Evolutionary conservation across 805 yeast species (phyloP).

Genomic region (Yamadazyma sp.): DNA sequence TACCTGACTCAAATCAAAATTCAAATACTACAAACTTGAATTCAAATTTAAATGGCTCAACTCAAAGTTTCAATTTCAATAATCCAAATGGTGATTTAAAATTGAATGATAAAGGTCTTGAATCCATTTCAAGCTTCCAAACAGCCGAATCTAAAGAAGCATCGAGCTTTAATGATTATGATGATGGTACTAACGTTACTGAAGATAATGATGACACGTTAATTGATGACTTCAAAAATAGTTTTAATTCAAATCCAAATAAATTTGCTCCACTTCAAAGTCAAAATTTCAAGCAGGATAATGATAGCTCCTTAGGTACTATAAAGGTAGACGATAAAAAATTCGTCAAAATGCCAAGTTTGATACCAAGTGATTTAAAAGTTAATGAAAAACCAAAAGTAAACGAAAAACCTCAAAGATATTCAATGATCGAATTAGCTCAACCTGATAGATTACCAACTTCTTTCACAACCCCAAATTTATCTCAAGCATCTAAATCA

Average conservation of each 20-base stretch:
- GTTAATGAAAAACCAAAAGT: background rate
- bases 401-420: constrained; percentile 2
- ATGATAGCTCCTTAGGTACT: background rate
- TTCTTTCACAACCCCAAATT: constrained; percentile 1
- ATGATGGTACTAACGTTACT: constrained; percentile 5
- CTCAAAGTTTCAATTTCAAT: background rate
- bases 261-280: no score
- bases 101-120: no score
- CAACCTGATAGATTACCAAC: background rate
- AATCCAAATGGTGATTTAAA: no score
- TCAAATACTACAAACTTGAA: background rate
- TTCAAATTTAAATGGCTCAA: background rate
- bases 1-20: no score
- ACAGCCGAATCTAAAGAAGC: constrained; percentile 9
- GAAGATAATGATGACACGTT: constrained; percentile 25
- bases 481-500: background rate
- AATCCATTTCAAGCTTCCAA: constrained; percentile 10
- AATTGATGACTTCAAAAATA: constrained; percentile 15
- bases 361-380: constrained; percentile 11
- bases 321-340: no score
- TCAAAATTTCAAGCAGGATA: background rate
- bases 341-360: constrained; percentile 14
- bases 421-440: constrained; percentile 6
- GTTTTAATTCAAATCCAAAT: background rate
- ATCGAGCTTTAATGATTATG: constrained; percentile 11